Conservation (phyloP, 768 basidiomycete genomes). For the Phaeotremella fagi region DNA sequence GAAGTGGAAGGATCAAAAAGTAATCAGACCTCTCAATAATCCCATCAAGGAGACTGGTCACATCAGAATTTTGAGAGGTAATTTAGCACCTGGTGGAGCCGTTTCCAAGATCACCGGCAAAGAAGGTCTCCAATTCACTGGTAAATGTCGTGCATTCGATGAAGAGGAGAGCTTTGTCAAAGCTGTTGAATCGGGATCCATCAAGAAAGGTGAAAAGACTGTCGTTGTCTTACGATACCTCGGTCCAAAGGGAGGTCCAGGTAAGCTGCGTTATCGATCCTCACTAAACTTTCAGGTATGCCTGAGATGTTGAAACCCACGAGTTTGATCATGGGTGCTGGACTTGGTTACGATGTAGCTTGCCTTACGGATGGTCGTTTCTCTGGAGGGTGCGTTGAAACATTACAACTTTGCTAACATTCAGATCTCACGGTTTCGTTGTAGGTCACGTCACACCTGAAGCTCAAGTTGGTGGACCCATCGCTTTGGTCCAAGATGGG, state of each 20-base stretch:
- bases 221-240: constrained; percentile 92
- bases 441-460: constrained; percentile 91
- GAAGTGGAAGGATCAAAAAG: constrained; percentile 67
- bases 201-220: constrained; percentile 94
- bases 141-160: constrained; percentile 89
- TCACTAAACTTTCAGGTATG: constrained; percentile 67
- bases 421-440: constrained; percentile 89
- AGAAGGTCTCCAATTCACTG: constrained; percentile 78
- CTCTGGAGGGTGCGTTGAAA: constrained; percentile 76
- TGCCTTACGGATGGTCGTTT: constrained; percentile 97
- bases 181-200: constrained; percentile 79
- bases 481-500: constrained; percentile 82
- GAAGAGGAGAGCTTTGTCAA: constrained; percentile 78
- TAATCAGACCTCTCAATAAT: constrained; percentile 65
- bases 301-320: constrained; percentile 99
- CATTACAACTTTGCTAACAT: constrained; percentile 7
- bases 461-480: constrained; percentile 88
- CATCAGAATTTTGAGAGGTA: constrained; percentile 74
- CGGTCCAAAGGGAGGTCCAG: constrained; percentile 94
- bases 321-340: constrained; percentile 96
- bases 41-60: constrained; percentile 86
- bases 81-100: constrained; percentile 75
- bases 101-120: constrained; percentile 93
- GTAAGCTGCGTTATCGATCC: constrained; percentile 52
- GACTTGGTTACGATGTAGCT: constrained; percentile 89